Percentiles rank a stretch among this genome's conserved stretches.
phyloP scores from a whole-genome alignment of 2,329 filamentous ascomycete genomes.

The Pseudogymnoascus sp. region DNA sequence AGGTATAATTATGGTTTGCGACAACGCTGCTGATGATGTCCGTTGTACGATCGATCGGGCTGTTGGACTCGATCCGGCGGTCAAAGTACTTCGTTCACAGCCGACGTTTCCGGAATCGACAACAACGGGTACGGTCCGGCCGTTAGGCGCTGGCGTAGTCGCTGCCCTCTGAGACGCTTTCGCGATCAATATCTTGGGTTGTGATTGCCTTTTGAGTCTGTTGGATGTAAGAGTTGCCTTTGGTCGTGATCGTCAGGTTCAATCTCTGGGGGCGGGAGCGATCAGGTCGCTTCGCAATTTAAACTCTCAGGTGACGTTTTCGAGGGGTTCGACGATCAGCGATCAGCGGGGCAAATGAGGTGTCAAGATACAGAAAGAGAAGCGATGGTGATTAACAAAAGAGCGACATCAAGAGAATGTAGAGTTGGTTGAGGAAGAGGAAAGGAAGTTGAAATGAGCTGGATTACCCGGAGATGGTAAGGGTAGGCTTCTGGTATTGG shows the following conservation, averaged over 20 bases:
- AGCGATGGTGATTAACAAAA: background rate
- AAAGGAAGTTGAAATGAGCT: background rate
- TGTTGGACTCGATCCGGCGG: conserved; percentile 4
- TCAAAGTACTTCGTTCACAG: conserved; percentile 2
- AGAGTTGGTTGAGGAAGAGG: background rate
- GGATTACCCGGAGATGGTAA: background rate
- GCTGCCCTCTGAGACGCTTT: background rate
- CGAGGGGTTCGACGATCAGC: background rate
- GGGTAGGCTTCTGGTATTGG: background rate
- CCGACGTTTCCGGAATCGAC: conserved; percentile 7
- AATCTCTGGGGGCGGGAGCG: background rate
- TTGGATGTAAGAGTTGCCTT: background rate
- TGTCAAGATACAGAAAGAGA: background rate
- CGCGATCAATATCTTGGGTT: background rate
- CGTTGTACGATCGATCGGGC: background rate
- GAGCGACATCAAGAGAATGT: background rate
- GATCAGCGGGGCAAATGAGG: background rate
- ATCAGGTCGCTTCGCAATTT: background rate
- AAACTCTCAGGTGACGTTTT: conserved; percentile 6
- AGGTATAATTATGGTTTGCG: background rate
- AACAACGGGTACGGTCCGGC: conserved; percentile 3
- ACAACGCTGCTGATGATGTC: background rate
- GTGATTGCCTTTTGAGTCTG: background rate
- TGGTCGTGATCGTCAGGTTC: background rate
- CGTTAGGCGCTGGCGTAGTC: conserved; percentile 5